Conservation (phyloP, 371 early-diverging fungal species). For the Rhizoclosmatium hyalinum region DNA sequence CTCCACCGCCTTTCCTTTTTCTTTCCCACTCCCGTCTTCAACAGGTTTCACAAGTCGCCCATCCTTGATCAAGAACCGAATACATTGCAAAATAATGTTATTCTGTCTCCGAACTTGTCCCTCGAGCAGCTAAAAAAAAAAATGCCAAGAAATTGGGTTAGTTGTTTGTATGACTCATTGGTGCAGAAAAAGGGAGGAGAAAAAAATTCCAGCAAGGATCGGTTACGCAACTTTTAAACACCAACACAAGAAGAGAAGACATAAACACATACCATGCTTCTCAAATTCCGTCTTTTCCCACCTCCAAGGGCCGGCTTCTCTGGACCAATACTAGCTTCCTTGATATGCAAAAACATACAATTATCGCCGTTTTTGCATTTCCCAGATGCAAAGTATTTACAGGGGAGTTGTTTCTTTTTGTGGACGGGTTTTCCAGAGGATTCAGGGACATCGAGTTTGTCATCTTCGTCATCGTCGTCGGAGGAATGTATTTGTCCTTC, state of each 20-base stretch:
- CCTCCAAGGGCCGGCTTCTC: slow-evolving; percentile 20
- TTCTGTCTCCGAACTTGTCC: slow-evolving; percentile 51
- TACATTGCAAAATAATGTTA: slow-evolving; percentile 50
- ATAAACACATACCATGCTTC: slow-evolving; percentile 42
- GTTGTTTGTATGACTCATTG: not conserved
- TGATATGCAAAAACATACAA: slow-evolving; percentile 38
- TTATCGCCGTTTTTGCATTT: slow-evolving; percentile 34
- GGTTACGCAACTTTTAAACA: slow-evolving; percentile 4
- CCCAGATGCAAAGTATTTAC: slow-evolving; percentile 37
- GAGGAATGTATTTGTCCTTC: not conserved
- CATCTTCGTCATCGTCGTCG: not conserved
- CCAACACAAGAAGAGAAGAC: slow-evolving; percentile 19
- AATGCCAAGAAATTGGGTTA: not conserved
- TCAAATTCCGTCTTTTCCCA: slow-evolving; percentile 34
- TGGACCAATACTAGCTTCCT: not conserved
- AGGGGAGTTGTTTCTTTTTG: slow-evolving; percentile 20
- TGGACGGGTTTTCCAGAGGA: not conserved
- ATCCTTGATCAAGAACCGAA: slow-evolving; percentile 48
- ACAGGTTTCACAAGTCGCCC: not conserved
- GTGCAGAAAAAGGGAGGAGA: slow-evolving; percentile 2
- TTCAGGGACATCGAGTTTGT: not conserved
- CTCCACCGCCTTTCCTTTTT: not conserved
- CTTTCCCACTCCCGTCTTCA: not conserved
- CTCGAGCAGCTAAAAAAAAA: slow-evolving; percentile 43
- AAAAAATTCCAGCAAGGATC: not conserved